Evolutionary conservation across 805 yeast genomes (phyloP).

Genomic region (Saturnispora silvae): DNA sequence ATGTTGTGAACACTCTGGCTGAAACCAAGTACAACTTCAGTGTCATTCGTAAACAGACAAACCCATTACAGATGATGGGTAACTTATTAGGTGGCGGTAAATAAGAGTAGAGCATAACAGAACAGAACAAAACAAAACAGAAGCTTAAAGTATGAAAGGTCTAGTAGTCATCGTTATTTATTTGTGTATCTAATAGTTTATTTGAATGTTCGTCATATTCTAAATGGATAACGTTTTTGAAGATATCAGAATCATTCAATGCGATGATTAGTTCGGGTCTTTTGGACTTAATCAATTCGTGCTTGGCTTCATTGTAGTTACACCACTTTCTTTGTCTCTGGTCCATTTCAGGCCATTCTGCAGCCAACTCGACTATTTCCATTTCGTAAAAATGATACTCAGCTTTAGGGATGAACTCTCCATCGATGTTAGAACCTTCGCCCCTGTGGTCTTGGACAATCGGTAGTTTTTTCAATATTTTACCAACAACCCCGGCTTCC

Average conservation of each 20-base stretch:
- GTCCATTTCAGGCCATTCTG: conserved; percentile 65
- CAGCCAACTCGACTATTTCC: conserved; percentile 43
- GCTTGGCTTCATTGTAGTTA: conserved; percentile 53
- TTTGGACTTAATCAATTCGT: conserved; percentile 43
- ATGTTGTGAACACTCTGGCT: conserved; percentile 23
- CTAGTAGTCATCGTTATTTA: conserved; percentile 22
- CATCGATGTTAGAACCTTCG: conserved; percentile 5
- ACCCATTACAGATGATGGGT: conserved; percentile 68
- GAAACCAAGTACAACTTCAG: conserved; percentile 21
- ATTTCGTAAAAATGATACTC: conserved; percentile 85
- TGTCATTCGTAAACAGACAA: conserved; percentile 38
- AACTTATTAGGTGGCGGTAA: conserved; percentile 41
- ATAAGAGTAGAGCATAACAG: background rate
- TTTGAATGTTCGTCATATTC: conserved; percentile 19
- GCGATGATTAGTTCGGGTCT: conserved; percentile 63
- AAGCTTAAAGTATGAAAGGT: background rate
- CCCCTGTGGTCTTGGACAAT: conserved; percentile 46
- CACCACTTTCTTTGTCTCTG: conserved; percentile 69
- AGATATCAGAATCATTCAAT: conserved; percentile 43
- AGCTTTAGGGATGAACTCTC: conserved; percentile 45
- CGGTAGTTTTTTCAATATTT: conserved; percentile 43
- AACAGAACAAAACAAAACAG: background rate
- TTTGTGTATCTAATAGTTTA: conserved; percentile 21
- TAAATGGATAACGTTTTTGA: conserved; percentile 25
- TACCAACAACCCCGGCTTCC: conserved; percentile 85